phyloP scores from a whole-genome alignment of 2,329 filamentous ascomycete genomes.

The Penicillium sp. region DNA sequence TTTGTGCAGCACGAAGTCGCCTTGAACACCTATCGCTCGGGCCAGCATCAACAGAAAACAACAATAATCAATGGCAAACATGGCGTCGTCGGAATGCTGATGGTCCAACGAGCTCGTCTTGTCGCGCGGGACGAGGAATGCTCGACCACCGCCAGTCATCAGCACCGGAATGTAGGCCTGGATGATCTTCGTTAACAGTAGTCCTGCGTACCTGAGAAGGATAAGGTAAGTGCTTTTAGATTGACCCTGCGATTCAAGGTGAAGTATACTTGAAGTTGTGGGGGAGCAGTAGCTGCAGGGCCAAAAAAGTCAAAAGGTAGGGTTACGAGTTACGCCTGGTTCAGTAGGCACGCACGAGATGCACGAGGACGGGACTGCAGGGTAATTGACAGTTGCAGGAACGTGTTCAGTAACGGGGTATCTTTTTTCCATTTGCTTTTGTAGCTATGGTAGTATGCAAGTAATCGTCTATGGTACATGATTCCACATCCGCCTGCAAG shows the following conservation, averaged over 20 bases:
- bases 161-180: conserved; percentile 34
- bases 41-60: conserved; percentile 26
- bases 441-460: conserved; percentile 24
- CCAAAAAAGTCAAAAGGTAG: conserved; percentile 5
- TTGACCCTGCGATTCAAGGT: conserved; percentile 13
- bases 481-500: conserved; percentile 33
- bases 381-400: conserved; percentile 33
- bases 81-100: conserved; percentile 33
- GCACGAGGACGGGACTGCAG: conserved; percentile 24
- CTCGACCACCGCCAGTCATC: conserved; percentile 25
- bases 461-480: conserved; percentile 27
- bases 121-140: conserved; percentile 32
- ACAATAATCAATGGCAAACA: conserved; percentile 31
- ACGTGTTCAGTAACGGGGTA: conserved; percentile 33
- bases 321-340: conserved; percentile 19
- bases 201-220: conserved; percentile 17
- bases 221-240: conserved; percentile 18
- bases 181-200: conserved; percentile 12
- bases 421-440: conserved; percentile 20
- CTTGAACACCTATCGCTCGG: conserved; percentile 16
- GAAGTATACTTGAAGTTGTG: conserved; percentile 10
- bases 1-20: conserved; percentile 29
- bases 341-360: conserved; percentile 33
- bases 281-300: conserved; percentile 14
- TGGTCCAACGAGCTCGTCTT: conserved; percentile 23